phyloP scores from a whole-genome alignment of 208 protist species.

The Leishmania lainsoni region DNA sequence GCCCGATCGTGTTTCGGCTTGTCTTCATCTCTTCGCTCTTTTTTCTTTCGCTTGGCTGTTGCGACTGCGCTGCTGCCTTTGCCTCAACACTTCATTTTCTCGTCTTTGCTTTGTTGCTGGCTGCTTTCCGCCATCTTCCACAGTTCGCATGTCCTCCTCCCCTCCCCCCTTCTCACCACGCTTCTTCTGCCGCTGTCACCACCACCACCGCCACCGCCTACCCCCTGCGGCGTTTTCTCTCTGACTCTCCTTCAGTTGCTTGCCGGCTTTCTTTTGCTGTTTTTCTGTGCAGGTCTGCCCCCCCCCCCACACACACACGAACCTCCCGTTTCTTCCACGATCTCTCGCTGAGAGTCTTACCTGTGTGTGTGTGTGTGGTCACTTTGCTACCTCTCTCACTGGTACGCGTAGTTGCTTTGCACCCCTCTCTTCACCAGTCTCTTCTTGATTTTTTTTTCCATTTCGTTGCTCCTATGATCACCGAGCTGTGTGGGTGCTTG shows the following conservation, averaged over 20 bases:
- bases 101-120: not conserved
- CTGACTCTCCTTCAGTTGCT: not conserved
- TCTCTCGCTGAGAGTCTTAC: not conserved
- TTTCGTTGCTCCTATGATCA: slow-evolving; percentile 7
- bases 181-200: not conserved
- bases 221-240: not conserved
- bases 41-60: too few species aligned
- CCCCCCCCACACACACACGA: not conserved
- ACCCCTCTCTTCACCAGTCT: too few species aligned
- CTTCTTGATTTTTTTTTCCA: not conserved
- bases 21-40: too few species aligned
- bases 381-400: not conserved
- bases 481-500: slow-evolving; percentile 1
- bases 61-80: too few species aligned
- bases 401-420: not conserved
- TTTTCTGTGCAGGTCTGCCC: not conserved
- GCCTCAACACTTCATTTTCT: not conserved
- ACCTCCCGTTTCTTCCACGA: not conserved
- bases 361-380: not conserved
- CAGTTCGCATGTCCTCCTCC: too few species aligned
- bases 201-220: not conserved
- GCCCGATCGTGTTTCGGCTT: not conserved
- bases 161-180: not conserved
- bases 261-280: not conserved
- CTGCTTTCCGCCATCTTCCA: too few species aligned